Evolutionary conservation across 2,329 filamentous ascomycete genomes (phyloP), one percentile per base, ranked within the genome.

Genomic region (Tricladium varicosporioides): DNA sequence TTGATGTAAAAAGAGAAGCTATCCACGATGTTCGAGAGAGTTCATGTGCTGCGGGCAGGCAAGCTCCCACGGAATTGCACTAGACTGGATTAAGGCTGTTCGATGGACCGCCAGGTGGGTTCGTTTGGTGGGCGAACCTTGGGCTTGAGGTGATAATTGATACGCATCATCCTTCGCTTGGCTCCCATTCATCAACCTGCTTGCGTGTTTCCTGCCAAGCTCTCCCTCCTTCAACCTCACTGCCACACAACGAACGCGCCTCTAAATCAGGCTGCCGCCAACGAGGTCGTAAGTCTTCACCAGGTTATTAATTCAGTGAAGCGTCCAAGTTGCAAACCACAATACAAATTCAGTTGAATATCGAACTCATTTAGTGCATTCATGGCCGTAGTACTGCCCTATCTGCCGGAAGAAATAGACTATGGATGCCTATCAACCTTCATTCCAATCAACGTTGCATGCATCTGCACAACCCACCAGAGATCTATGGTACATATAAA

Each of bases 401-500:
- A 27, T 27, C 22, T 27, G 22, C 22, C 22, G 7, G 22, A 27
- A 27, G 22, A 27, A 27, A 27, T 27, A 27, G 22, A n/a, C 9
- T 14, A 51, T n/a, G 36, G 51, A 55, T 58, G 53, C 58, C 57
- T 48, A 59, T 60, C 51, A 47, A 42, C 58, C 56, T 65, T 61
- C 59, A 66, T 61, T 59, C 58, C 59, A 51, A 58, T 59, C 14
- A 46, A 16, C 31, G 48, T 47, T 58, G 56, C 55, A 43, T 56
- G 50, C 44, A 40, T 49, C 43, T 40, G 14, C 45, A 53, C 43
- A 48, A 55, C 43, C 57, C 60, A 57, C 58, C 57, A 61, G 60
- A 63, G 32, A 43, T 50, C 61, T 66, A 65, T 60, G 63, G 58
- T 68, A 68, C 66, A 69, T 66, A 67, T 66, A 61, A 61, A 66